Base-by-base conservation (phyloP, 179 eudicot species). In the Pouteria campechiana region DNA sequence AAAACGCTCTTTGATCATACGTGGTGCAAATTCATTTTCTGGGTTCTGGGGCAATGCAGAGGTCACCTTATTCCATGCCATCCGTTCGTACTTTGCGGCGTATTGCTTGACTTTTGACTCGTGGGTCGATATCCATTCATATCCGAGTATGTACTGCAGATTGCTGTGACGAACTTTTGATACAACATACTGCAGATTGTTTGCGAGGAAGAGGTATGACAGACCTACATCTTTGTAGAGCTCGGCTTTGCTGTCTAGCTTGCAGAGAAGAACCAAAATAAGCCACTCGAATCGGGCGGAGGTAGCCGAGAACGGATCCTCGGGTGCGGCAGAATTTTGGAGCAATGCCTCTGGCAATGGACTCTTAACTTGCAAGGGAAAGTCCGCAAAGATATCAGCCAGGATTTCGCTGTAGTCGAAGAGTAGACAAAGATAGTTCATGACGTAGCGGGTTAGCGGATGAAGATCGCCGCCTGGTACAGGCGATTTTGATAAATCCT, bases 381-480 rank as follows among this genome's bases (percentile, higher is more conserved):
- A 71, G 31, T 71, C 78, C 3, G 55, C 72, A 1, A 82, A 18
- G 4, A 82, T 63, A 7, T 63, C 72, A 6, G 69, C 44, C 23
- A 83, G 35, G 0, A 52, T 37, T 7, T 31, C 32, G 10, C 70
- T 48, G 47, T 83, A 74, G 14, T 69, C 67, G 6, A 43, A 37
- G 30, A 86, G 56, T 44, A 65, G 60, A 19, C 60, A 57, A 11
- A 86, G 46, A 43, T 61, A 83, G 42, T 59, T 72, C 79, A 83
- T 83, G 25, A 74, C 90, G 50, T 83, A 68, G 17, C 80, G 80
- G 5, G 90, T 72, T n/a, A 86, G 46, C 9, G 82, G 89, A 53
- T 86, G 83, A 11, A 68, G 37, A 4, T 73, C 83, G 0, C 86
- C 90, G 1, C 88, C 84, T 2, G 58, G 52, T 11, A 67, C 46